Base-by-base conservation (phyloP, 2,329 filamentous ascomycete genomes). In the Teratosphaeria destructans region DNA sequence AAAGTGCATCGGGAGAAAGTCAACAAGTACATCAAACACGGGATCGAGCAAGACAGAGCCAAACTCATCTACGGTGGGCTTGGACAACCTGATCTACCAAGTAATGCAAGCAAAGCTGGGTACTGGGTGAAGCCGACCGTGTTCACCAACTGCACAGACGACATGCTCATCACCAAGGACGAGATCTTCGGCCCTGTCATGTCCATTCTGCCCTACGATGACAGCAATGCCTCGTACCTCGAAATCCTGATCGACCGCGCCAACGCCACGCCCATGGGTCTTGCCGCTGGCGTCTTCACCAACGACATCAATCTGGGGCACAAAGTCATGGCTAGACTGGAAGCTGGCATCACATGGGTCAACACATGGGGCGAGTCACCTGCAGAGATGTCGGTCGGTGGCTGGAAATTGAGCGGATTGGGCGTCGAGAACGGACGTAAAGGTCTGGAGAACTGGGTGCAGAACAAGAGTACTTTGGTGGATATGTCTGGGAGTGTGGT, bases 341-440 rank as follows among this genome's bases (percentile, higher is more conserved):
- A 95, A 70, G 90, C 90, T 0, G 90, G 90, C 37, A 95, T 95
- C 68, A 95, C 89, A 1, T 95, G 90, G 90, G 81, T 95, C 57
- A 95, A 95, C 73, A 91, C 89, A 0, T 95, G 91, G 91, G 90
- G 91, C n/a, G 90, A 95, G 77, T 87, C 83, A 55, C 90, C 90
- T 0, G 89, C 91, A 0, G 90, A 95, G 78, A 95, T 95, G 91
- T 87, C 88, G 2, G 90, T 95, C 0, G 90, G 90, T 10, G 90
- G 90, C 0, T 95, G 91, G 91, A 95, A 95, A 78, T 82, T 88
- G 80, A 95, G 90, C 71, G 91, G 90, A 35, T 76, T 95, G 10
- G 90, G 90, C 0, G 85, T 95, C 1, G 90, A 95, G 79, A 96
- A 96, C 72, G 91, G 90, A 3, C 79, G 85, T 60, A 84, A 82